Conservation (phyloP, 192 early-diverging fungal species). For the Backusella sp. region DNA sequence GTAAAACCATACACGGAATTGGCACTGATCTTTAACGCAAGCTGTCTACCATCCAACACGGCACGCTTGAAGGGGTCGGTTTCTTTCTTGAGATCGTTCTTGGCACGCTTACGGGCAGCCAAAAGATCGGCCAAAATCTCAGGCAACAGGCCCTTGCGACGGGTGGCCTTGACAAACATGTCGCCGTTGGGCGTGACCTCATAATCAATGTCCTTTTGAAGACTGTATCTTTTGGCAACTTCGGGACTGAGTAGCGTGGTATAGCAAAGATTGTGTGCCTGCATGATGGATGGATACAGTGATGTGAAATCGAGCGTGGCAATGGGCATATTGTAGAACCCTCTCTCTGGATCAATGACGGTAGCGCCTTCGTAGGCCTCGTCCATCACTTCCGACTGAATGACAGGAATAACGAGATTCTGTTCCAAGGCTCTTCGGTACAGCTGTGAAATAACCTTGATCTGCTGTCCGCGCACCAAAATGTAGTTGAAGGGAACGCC, state of each 20-base stretch:
- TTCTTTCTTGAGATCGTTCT: constrained; percentile 93
- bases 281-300: constrained; percentile 99
- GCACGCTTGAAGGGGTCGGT: constrained; percentile 93
- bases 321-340: constrained; percentile 94
- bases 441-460: constrained; percentile 97
- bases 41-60: constrained; percentile 93
- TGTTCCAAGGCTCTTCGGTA: constrained; percentile 83
- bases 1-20: constrained; percentile 99
- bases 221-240: constrained; percentile 58
- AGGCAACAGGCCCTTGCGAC: constrained; percentile 84
- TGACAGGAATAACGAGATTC: constrained; percentile 85
- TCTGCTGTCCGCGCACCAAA: constrained; percentile 92
- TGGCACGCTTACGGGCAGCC: constrained; percentile 89
- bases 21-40: constrained; percentile 89
- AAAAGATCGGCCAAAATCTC: constrained; percentile 87
- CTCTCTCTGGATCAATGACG: constrained; percentile 92
- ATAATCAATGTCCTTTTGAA: constrained; percentile 82
- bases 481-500: constrained; percentile 95
- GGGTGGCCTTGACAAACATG: constrained; percentile 77
- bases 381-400: constrained; percentile 76
- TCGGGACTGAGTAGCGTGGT: constrained; percentile 72
- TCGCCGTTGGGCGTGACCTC: constrained; percentile 87
- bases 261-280: constrained; percentile 99
- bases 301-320: constrained; percentile 98
- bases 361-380: constrained; percentile 95